Percentiles rank a stretch among this genome's conserved stretches.
These are phyloP conservation scores for Tylopilus sp. DNA, from an alignment of 1,284 basidiomycete genomes.

Conservation along the genomic window DNA sequence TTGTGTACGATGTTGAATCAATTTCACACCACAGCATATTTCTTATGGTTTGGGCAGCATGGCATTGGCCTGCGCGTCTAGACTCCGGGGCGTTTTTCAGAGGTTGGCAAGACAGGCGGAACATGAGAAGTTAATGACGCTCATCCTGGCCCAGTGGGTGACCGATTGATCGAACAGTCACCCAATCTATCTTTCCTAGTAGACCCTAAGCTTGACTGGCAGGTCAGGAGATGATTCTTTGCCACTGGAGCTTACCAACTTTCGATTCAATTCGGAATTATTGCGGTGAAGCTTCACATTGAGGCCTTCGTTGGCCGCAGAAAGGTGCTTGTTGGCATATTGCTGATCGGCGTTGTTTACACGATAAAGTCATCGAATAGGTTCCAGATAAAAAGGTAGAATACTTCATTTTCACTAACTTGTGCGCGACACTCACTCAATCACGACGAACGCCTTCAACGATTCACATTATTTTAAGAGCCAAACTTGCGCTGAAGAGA, in stretches of 20 bases:
- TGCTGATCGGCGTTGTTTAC: neutral
- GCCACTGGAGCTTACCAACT: slow-evolving; percentile 1
- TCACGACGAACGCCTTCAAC: neutral
- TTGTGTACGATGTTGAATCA: neutral
- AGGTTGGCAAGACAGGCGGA: slow-evolving; percentile 21
- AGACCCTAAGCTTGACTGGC: neutral
- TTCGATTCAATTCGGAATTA: too few relatives aligned
- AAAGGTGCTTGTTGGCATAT: neutral
- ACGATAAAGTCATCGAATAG: too few relatives aligned
- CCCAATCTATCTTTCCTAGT: neutral
- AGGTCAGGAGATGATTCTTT: neutral
- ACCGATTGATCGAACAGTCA: neutral
- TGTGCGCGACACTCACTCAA: neutral
- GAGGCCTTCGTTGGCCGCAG: neutral
- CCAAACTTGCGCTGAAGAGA: neutral
- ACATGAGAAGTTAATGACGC: neutral
- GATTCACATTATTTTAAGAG: neutral
- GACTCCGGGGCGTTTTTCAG: slow-evolving; percentile 4
- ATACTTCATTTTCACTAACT: neutral
- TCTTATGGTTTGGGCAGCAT: neutral
- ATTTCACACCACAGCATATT: neutral
- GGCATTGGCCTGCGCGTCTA: too few relatives aligned
- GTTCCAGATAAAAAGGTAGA: slow-evolving; percentile 21
- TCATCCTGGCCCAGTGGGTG: neutral
- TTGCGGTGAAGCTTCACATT: too few relatives aligned